Conservation (phyloP, 805 yeast species). For the Suhomyces pyralidae region DNA sequence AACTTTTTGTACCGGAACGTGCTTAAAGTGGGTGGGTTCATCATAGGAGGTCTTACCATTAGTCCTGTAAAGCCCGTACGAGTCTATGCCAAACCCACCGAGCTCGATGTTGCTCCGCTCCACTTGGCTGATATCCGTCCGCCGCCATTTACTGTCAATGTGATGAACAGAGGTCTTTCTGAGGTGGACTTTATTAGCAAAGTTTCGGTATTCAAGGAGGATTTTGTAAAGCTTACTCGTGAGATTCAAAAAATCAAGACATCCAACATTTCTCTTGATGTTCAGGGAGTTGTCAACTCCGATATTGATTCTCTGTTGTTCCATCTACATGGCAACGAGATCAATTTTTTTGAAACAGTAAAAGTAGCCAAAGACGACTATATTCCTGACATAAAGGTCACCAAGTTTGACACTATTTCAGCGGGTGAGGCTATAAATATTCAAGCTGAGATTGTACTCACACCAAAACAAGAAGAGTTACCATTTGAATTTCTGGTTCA, state of each 20-base stretch:
- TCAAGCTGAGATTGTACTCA: slow-evolving; percentile 2
- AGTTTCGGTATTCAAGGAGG: slow-evolving; percentile 17
- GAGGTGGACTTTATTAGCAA: slow-evolving; percentile 22
- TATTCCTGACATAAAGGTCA: slow-evolving; percentile 15
- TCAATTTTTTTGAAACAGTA: slow-evolving; percentile 13
- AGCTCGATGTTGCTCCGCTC: slow-evolving; percentile 7
- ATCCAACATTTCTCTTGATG: slow-evolving; percentile 18
- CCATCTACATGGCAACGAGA: slow-evolving; percentile 11
- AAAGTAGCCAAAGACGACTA: slow-evolving; percentile 8
- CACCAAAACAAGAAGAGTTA: slow-evolving; percentile 5
- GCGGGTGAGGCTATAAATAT: slow-evolving; percentile 9
- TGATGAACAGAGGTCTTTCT: slow-evolving; percentile 18
- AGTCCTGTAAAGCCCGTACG: slow-evolving; percentile 16
- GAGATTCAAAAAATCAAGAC: slow-evolving; percentile 11
- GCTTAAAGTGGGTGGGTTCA: slow-evolving; percentile 18
- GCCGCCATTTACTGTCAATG: slow-evolving; percentile 22
- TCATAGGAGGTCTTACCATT: slow-evolving; percentile 23
- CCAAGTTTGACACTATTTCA: slow-evolving; percentile 11
- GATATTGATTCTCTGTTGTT: slow-evolving; percentile 17
- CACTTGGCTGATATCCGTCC: slow-evolving; percentile 25
- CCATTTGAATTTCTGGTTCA: slow-evolving; percentile 18
- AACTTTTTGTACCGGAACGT: slow-evolving; percentile 19
- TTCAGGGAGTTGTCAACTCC: slow-evolving; percentile 18
- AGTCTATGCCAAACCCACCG: slow-evolving; percentile 16
- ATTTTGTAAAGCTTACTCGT: slow-evolving; percentile 12